Base-by-base conservation (phyloP, 2,329 filamentous ascomycete genomes). In the Venturia oleaginea region DNA sequence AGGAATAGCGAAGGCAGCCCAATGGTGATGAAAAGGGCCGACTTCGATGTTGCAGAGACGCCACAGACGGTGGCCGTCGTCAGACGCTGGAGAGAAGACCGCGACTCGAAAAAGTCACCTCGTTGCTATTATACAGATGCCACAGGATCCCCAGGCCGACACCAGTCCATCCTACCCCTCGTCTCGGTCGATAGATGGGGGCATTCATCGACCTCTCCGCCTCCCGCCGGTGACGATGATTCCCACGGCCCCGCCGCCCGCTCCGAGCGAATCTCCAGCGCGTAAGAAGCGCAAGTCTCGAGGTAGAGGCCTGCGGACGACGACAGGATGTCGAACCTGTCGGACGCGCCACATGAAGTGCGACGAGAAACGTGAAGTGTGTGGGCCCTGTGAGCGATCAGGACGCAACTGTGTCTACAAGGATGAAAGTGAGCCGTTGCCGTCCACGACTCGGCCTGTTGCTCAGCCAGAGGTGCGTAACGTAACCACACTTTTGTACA, bases 281-380 rank as follows among this genome's bases (percentile, higher is more conserved):
- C 68, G 67, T 59, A 74, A 73, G 71, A 71, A 71, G 66, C 72
- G 76, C 59, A 78, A 77, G 66, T 75, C 76, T 61, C 73, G 78
- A 61, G 76, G 77, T 46, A 72, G 74, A 65, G 78, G 78, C 13
- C 69, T 80, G 65, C 74, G 78, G 42, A 78, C 77, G 46, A 77
- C 75, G 43, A 79, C 77, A 62, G 78, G 78, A 64, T 79, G 77
- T 67, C 70, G 78, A 55, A 78, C 76, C 17, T 81, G 79, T 68
- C 76, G 78, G 60, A 74, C 74, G 65, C 72, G 80, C 64, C 77
- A 81, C 66, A 79, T 81, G 69, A 83, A 82, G 71, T 82, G 80
- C 32, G 60, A 62, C 22, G 60, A 62, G 43, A 37, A 37, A 11
- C 22, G 43, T 4, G 22, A 24, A 15, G 15, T 19, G 1, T 62